Evolutionary conservation across 148 eudicot species (phyloP).

Genomic region (Euryodendron excelsum): DNA sequence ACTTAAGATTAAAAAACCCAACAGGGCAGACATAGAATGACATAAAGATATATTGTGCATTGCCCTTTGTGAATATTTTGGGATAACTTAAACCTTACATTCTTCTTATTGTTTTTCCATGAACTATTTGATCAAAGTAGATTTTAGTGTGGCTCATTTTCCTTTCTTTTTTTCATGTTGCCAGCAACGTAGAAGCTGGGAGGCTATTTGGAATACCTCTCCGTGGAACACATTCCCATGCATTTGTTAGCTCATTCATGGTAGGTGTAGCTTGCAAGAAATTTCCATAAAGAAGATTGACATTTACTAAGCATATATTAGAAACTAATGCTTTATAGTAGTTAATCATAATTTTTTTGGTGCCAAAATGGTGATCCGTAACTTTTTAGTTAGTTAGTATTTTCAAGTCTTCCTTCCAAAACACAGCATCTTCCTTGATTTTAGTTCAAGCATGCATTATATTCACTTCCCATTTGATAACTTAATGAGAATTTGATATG

Average conservation of each 20-base stretch:
- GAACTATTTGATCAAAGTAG: neutral
- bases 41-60: no score
- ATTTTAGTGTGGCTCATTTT: conserved; percentile 12
- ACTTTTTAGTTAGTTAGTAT: no score
- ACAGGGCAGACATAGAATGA: no score
- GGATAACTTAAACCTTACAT: neutral
- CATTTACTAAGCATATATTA: neutral
- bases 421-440: no score
- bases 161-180: conserved; percentile 14
- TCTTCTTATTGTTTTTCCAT: conserved; percentile 8
- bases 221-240: conserved; percentile 96
- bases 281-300: neutral
- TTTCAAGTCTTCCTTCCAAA: no score
- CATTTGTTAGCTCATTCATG: conserved; percentile 88
- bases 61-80: neutral
- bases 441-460: no score
- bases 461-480: no score
- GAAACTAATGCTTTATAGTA: neutral
- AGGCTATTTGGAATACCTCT: conserved; percentile 92
- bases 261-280: conserved; percentile 10
- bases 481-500: no score
- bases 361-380: no score
- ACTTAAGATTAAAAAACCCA: neutral
- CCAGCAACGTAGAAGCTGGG: conserved; percentile 93
- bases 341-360: no score